Evolutionary conservation across 768 basidiomycete species (phyloP).

Genomic region (Mycena polygramma): DNA sequence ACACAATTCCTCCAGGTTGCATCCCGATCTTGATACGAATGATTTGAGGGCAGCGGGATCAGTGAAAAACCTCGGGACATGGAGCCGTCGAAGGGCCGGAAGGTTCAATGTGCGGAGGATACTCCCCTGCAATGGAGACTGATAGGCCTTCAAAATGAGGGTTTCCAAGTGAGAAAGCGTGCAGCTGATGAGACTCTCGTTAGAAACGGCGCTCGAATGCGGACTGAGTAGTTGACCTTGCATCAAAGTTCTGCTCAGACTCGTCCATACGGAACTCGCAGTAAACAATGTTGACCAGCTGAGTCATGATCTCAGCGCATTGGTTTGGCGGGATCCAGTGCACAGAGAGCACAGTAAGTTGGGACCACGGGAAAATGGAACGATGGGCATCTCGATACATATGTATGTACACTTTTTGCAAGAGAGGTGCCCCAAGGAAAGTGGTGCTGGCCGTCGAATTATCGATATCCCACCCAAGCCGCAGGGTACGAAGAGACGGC

Average conservation of each 20-base stretch:
- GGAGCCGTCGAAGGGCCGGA: background rate
- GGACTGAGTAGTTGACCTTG: too few species aligned
- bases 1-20: background rate
- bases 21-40: background rate
- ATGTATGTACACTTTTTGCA: background rate
- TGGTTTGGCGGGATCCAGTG: background rate
- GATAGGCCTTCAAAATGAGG: background rate
- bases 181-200: background rate
- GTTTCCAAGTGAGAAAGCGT: background rate
- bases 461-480: background rate
- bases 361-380: constrained; percentile 5
- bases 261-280: background rate
- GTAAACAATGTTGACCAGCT: background rate
- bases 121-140: too few species aligned
- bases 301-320: background rate
- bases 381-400: background rate
- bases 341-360: background rate
- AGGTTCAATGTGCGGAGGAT: background rate
- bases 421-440: background rate
- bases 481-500: background rate
- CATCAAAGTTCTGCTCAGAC: background rate
- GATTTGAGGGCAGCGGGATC: background rate
- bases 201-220: background rate
- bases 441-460: background rate
- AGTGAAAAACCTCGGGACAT: too few species aligned